A percentile compares a stretch with the other conserved stretches of the same genome.
phyloP scores from a whole-genome alignment of 2,329 filamentous ascomycete species.

The Monosporascus sp. region DNA sequence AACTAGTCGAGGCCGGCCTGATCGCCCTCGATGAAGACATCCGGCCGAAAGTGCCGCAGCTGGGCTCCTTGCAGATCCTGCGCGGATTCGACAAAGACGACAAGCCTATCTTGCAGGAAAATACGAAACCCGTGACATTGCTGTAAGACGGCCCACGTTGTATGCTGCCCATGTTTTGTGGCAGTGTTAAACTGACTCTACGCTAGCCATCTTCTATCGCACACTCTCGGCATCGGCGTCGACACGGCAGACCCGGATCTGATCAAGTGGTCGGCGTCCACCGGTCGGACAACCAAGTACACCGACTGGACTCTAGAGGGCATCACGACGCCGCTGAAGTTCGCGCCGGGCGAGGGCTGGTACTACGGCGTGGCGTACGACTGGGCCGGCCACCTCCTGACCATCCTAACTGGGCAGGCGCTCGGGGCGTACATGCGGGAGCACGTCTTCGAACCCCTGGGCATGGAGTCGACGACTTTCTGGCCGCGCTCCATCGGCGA shows the following conservation, averaged over 20 bases:
- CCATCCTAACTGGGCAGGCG: conserved; percentile 30
- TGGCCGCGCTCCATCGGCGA: conserved; percentile 21
- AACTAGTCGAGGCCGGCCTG: conserved; percentile 32
- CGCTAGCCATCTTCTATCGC: conserved; percentile 37
- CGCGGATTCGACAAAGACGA: conserved; percentile 31
- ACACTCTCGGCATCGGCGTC: conserved; percentile 43
- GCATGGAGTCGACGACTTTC: conserved; percentile 33
- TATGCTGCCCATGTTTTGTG: neutral
- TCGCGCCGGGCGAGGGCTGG: conserved; percentile 43
- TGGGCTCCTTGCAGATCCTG: conserved; percentile 29
- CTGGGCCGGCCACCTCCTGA: conserved; percentile 42
- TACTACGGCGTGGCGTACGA: conserved; percentile 42
- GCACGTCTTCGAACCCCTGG: conserved; percentile 32
- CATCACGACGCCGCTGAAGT: conserved; percentile 38
- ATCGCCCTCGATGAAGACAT: conserved; percentile 34
- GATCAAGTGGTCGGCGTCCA: conserved; percentile 32
- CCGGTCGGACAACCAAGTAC: conserved; percentile 28
- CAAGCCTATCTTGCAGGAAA: conserved; percentile 32
- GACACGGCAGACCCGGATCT: conserved; percentile 36
- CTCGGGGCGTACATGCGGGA: conserved; percentile 34
- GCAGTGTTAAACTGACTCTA: neutral
- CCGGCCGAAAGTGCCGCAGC: conserved; percentile 28
- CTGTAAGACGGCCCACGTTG: conserved; percentile 11
- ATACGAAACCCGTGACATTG: conserved; percentile 33
- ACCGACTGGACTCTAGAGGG: conserved; percentile 30